These are phyloP conservation scores for Puccinia triticina DNA, from an alignment of 1,284 basidiomycete species.

Conservation along the genomic window DNA sequence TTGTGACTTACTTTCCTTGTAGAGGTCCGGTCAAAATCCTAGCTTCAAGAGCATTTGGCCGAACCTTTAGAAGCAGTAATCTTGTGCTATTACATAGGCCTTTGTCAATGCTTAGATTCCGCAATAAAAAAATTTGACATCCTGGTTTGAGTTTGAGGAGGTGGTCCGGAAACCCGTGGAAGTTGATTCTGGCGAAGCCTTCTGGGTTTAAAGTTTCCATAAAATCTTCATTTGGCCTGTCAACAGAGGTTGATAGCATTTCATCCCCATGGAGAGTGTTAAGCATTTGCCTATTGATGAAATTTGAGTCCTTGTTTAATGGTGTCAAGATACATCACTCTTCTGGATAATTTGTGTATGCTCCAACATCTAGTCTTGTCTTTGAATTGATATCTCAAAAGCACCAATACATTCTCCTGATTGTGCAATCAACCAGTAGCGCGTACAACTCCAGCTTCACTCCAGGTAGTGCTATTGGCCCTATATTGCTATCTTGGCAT, in stretches of 20 bases:
- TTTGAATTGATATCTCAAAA: background rate
- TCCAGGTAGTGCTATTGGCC: background rate
- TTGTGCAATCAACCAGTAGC: too few relatives aligned
- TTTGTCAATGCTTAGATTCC: too few relatives aligned
- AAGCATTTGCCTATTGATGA: background rate
- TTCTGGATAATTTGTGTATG: background rate
- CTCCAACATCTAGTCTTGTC: background rate
- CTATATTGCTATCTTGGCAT: too few relatives aligned
- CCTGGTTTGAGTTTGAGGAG: too few relatives aligned
- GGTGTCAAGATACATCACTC: conserved; percentile 13
- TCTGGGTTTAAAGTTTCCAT: background rate
- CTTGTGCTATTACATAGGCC: too few relatives aligned
- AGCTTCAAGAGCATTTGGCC: too few relatives aligned
- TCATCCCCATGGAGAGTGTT: background rate
- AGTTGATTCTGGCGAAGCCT: background rate
- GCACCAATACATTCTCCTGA: background rate
- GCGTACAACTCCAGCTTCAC: background rate
- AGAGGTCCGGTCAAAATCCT: too few relatives aligned
- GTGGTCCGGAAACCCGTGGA: conserved; percentile 1
- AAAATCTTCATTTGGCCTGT: background rate
- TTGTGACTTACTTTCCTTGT: too few relatives aligned
- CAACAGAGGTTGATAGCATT: background rate
- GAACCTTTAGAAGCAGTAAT: conserved; percentile 52
- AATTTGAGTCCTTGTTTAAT: background rate
- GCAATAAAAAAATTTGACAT: too few relatives aligned